These are phyloP conservation scores for Phialophora tarda DNA, from an alignment of 2,329 filamentous ascomycete genomes.

Conservation along the genomic window DNA sequence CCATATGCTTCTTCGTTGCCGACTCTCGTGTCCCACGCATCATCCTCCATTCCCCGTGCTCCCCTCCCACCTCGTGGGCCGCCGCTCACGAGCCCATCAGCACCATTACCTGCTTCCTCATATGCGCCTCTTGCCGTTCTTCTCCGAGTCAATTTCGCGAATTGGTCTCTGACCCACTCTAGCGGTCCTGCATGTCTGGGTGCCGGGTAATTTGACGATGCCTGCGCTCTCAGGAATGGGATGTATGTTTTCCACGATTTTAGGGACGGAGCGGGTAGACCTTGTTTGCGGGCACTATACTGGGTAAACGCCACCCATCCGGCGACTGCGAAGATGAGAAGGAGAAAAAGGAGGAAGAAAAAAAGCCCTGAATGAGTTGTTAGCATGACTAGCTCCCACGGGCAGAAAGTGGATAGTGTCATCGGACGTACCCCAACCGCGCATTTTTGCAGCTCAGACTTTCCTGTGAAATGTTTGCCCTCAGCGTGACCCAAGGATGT, in stretches of 20 bases:
- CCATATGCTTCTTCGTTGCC: slow-evolving; percentile 63
- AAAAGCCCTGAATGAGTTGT: slow-evolving; percentile 60
- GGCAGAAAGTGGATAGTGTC: not conserved
- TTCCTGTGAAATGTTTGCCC: not conserved
- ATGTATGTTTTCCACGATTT: slow-evolving; percentile 62
- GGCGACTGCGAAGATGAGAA: slow-evolving; percentile 61
- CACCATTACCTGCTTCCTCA: slow-evolving; percentile 59
- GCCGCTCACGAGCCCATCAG: slow-evolving; percentile 44
- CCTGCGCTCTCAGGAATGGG: slow-evolving; percentile 65
- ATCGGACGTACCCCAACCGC: slow-evolving; percentile 34
- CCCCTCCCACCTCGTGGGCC: slow-evolving; percentile 57
- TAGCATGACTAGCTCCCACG: not conserved
- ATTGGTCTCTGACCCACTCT: slow-evolving; percentile 74
- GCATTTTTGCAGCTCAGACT: slow-evolving; percentile 24
- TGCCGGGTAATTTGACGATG: slow-evolving; percentile 55
- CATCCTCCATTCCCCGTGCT: slow-evolving; percentile 73
- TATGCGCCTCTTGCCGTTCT: slow-evolving; percentile 73
- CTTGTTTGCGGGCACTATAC: slow-evolving; percentile 73
- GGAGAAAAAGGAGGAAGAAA: slow-evolving; percentile 72
- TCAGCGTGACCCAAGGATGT: not conserved
- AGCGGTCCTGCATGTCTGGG: slow-evolving; percentile 67
- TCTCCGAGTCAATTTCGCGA: slow-evolving; percentile 67
- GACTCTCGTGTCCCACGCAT: slow-evolving; percentile 83
- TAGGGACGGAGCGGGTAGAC: slow-evolving; percentile 67
- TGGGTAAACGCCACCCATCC: slow-evolving; percentile 76